Conservation (phyloP, 2,329 filamentous ascomycete genomes). For the Escovopsis sp. region DNA sequence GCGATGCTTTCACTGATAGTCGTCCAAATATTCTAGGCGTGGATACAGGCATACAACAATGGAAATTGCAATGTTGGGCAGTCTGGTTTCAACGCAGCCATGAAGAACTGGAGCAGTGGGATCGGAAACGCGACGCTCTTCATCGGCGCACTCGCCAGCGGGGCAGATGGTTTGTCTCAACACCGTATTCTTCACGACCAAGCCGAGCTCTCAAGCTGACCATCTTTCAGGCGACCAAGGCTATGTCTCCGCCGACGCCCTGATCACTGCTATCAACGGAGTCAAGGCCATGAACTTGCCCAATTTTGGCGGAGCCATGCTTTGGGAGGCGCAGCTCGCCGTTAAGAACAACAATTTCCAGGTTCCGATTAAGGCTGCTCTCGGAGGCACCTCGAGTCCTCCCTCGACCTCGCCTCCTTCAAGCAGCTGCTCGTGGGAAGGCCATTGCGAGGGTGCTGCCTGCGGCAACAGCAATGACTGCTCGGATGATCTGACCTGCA, state of each 20-base stretch:
- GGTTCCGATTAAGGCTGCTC: constrained; percentile 3
- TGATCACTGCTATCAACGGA: constrained; percentile 29
- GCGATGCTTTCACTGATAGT: no score
- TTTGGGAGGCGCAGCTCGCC: constrained; percentile 48
- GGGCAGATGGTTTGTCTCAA: constrained; percentile 29
- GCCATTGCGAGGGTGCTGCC: constrained; percentile 3
- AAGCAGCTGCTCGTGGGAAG: not conserved
- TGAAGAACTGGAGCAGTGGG: constrained; percentile 46
- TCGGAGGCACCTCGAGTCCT: not conserved
- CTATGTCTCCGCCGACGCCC: constrained; percentile 29
- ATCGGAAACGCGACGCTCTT: constrained; percentile 40
- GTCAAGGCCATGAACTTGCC: constrained; percentile 34
- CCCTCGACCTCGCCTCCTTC: constrained; percentile 1
- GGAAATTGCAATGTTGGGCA: constrained; percentile 38
- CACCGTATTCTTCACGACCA: constrained; percentile 44
- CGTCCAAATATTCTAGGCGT: no score
- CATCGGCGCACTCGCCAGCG: constrained; percentile 40
- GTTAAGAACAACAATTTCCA: constrained; percentile 33
- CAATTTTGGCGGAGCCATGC: constrained; percentile 50
- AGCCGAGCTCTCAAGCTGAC: constrained; percentile 37
- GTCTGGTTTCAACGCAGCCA: constrained; percentile 41
- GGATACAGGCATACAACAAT: constrained; percentile 50
- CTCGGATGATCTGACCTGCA: constrained; percentile 4
- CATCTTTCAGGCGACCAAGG: constrained; percentile 35
- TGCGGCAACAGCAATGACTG: constrained; percentile 4